These are phyloP conservation scores for Juglanconis oblonga DNA, from an alignment of 2,329 filamentous ascomycete species.

Conservation along the genomic window DNA sequence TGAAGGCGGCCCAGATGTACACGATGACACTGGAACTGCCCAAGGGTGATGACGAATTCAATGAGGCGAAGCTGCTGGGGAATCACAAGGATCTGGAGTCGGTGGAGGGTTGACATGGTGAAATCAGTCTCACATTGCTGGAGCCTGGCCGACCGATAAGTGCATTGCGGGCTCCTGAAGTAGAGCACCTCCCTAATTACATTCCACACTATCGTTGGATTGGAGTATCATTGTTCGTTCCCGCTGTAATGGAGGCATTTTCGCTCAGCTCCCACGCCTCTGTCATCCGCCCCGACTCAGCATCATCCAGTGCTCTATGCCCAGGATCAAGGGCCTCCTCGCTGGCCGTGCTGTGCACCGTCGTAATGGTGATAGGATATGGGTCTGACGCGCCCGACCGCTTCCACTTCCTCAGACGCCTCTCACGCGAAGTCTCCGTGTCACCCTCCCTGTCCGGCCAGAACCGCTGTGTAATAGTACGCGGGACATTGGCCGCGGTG, in stretches of 20 bases:
- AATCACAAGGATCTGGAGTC: slow-evolving; percentile 27
- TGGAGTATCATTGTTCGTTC: no score
- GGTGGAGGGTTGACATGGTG: slow-evolving; percentile 27
- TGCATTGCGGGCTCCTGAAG: not conserved
- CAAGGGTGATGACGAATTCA: slow-evolving; percentile 29
- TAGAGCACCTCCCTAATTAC: not conserved
- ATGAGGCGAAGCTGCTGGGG: slow-evolving; percentile 24
- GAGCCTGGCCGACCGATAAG: not conserved
- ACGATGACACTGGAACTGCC: slow-evolving; percentile 30
- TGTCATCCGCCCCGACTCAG: not conserved
- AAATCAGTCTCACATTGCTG: not conserved
- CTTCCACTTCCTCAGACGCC: slow-evolving; percentile 2
- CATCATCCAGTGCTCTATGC: not conserved
- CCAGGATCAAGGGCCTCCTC: slow-evolving; percentile 6
- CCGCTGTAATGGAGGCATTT: no score
- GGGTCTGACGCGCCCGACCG: slow-evolving; percentile 3
- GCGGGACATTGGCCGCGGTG: no score
- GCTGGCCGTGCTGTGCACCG: slow-evolving; percentile 5
- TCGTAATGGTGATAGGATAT: not conserved
- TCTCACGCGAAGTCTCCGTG: not conserved
- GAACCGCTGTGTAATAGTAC: not conserved
- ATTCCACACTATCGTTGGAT: no score
- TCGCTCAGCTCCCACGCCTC: no score
- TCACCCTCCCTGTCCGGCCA: not conserved
- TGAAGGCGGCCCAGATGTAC: slow-evolving; percentile 26